Evolutionary conservation across 768 basidiomycete species (phyloP), one percentile per base, ranked within the genome.

Genomic region (Termitomyces sp.): DNA sequence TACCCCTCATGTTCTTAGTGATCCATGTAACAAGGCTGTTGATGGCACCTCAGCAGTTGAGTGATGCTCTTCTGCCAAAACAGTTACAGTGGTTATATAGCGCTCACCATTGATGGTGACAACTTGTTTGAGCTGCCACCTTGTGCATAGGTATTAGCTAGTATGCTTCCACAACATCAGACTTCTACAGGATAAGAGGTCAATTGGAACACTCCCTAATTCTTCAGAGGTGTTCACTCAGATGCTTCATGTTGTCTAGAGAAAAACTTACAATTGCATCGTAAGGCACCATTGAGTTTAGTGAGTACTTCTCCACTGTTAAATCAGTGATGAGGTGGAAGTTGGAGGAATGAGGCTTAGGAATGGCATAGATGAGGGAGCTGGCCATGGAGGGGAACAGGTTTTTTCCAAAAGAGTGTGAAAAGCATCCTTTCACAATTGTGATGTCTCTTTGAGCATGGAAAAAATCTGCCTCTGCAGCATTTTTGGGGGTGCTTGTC

Each of bases 341-440:
- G 27, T 79, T 75, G n/a, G 63, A 62, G 0, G 75, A 67, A 0
- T 59, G 44, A 0, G 67, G 62, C 36, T 78, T 78, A 0, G 76
- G 79, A 0, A 82, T 72, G 0, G 70, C 71, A 37, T 72, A 62
- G 0, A 79, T 62, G 0, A 77, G 81, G 46, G 71, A 69, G 27
- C 62, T 65, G 44, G 74, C 71, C 79, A 83, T 82, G 0, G 79
- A 78, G 0, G 75, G 79, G 63, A 1, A n/a, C n/a, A 79, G 68
- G 2, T 74, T 59, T 4, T 53, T 27, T 1, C 71, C 69, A 62
- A 80, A 79, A 1, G 70, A 59, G 26, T 53, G 42, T 6, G 72
- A 75, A 56, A 67, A 73, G 18, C 65, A 61, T 4, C 60, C 66
- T n/a, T 62, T 54, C 33, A 42, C 48, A 2, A 69, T 57, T 55